These are phyloP conservation scores for Plasmodium relictum DNA, from an alignment of 169 alveolate species.

Conservation along the genomic window DNA sequence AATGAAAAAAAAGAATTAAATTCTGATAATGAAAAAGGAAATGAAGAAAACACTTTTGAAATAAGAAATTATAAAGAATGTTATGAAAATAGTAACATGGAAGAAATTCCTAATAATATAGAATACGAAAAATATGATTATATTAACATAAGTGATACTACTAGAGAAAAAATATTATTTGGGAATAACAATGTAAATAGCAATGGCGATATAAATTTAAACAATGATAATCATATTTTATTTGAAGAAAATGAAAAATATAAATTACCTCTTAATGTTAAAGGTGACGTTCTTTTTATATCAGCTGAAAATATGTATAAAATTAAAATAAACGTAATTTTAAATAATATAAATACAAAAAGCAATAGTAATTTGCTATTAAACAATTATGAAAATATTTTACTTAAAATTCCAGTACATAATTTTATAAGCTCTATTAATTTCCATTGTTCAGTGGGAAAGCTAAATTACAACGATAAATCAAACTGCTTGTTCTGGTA, in stretches of 20 bases:
- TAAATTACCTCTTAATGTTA: slow-evolving; percentile 28
- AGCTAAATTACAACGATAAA: slow-evolving; percentile 18
- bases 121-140: not conserved
- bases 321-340: slow-evolving; percentile 35
- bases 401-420: slow-evolving; percentile 59
- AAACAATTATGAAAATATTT: slow-evolving; percentile 49
- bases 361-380: slow-evolving; percentile 18
- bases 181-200: not conserved
- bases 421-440: slow-evolving; percentile 44
- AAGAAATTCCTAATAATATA: too few relatives aligned
- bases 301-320: slow-evolving; percentile 37
- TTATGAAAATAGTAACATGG: too few relatives aligned
- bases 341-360: slow-evolving; percentile 31
- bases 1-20: too few relatives aligned
- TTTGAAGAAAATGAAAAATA: slow-evolving; percentile 18
- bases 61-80: too few relatives aligned
- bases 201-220: not conserved
- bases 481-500: slow-evolving; percentile 25
- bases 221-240: not conserved
- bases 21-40: too few relatives aligned
- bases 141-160: not conserved
- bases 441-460: slow-evolving; percentile 24
- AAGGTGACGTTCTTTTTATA: slow-evolving; percentile 28
- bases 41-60: too few relatives aligned
- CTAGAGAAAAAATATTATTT: too few relatives aligned